Base-by-base conservation (phyloP, 139 green algal genomes). In the Coelastrella sp. region DNA sequence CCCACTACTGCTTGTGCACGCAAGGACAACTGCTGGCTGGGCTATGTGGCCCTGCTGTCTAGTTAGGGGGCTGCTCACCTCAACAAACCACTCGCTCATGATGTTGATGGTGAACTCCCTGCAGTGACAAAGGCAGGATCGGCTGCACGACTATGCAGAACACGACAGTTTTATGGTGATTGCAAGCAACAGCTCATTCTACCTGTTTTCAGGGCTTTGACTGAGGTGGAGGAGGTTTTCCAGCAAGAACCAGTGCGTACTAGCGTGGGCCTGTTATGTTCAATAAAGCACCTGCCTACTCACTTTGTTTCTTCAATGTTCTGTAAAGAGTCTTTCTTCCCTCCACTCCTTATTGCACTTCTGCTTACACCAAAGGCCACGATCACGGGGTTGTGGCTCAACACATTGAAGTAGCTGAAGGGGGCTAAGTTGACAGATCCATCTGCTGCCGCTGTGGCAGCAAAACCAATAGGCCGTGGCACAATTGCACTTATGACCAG, bases 51-150 rank as follows among this genome's bases (percentile, higher is more conserved):
- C 20, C 70, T 78, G 22, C 72, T 78, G 72, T 1, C 35, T 49
- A 49, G 35, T 49, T 35, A 9, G 10, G 0, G 1, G 19, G 19
- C 68, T 27, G 68, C 74, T 68, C 84, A 88, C 84, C 84, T 99
- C 97, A 7, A 99, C 86, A 82, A 98, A 99, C 98, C 98, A 99
- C 35, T 99, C 96, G 89, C 93, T 97, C 59, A 99, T 99, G 88
- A 99, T 97, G 92, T 98, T 97, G 57, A 99, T 91, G 22, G 97
- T 96, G 83, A 99, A 98, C 86, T 99, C 95, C 49, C 95, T 98
- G 94, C 78, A 85, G 24, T n/a, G n/a, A 92, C 14, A 78, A 72
- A 72, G 12, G 63, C 63, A 1, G 15, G 63, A 49, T 49, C 35
- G 35, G 35, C 35, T 49, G 1, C 35, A 49, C 35, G 35, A 49